These are phyloP conservation scores for Neonectria faginata DNA, from an alignment of 2,329 filamentous ascomycete genomes.

Conservation along the genomic window DNA sequence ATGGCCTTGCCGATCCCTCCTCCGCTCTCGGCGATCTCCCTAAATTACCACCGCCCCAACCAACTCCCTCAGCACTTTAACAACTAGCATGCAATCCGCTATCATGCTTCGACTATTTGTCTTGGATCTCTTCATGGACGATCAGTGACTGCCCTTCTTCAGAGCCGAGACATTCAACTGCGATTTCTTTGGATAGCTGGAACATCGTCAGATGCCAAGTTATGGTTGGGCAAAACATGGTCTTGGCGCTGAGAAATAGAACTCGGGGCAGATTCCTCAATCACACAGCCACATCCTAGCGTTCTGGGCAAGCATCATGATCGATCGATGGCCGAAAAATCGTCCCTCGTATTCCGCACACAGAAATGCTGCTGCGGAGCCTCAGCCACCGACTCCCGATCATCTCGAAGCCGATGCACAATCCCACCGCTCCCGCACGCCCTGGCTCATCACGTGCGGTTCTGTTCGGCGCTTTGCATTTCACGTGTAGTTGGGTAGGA, in stretches of 20 bases:
- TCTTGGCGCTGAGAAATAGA: not conserved
- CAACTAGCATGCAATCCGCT: not conserved
- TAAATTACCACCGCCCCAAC: not conserved
- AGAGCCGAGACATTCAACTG: not conserved
- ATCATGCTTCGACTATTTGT: too few species aligned
- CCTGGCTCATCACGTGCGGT: too few species aligned
- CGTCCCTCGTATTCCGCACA: too few species aligned
- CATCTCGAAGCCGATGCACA: not conserved
- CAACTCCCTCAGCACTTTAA: too few species aligned
- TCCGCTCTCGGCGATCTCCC: conserved; percentile 15
- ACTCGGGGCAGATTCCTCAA: too few species aligned
- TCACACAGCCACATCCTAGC: not conserved
- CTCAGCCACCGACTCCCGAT: not conserved
- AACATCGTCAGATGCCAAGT: not conserved
- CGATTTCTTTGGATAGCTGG: not conserved
- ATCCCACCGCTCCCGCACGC: not conserved
- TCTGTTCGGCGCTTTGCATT: too few species aligned
- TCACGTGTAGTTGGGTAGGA: not conserved
- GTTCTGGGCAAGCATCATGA: not conserved
- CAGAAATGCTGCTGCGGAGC: not conserved
- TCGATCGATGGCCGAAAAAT: not conserved
- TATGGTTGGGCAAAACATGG: not conserved
- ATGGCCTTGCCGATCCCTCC: conserved; percentile 9
- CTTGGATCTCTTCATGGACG: too few species aligned
- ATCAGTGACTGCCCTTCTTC: too few species aligned